Percentiles rank a stretch among this genome's conserved stretches.
phyloP scores from a whole-genome alignment of 345 rosid genomes.

The Sapria himalayana region DNA sequence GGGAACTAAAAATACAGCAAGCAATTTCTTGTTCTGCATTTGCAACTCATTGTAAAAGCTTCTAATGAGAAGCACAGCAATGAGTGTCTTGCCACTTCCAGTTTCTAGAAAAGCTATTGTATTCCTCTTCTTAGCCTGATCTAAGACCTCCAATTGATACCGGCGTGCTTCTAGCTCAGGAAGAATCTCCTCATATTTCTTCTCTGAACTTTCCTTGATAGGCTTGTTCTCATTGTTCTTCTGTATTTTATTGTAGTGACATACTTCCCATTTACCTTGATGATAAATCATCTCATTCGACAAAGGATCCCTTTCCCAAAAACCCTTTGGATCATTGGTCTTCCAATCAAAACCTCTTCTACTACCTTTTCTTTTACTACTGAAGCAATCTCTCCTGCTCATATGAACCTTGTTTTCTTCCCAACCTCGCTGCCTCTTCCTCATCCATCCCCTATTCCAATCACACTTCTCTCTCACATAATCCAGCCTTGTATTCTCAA shows the following conservation, averaged over 20 bases:
- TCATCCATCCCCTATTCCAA: too few species aligned
- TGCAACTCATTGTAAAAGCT: conserved; percentile 42
- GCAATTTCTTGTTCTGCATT: conserved; percentile 51
- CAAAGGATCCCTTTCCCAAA: conserved; percentile 89
- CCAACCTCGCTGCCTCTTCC: conserved; percentile 46
- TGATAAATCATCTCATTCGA: conserved; percentile 59
- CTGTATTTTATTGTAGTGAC: conserved; percentile 28
- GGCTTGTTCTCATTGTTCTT: conserved; percentile 21
- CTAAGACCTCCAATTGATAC: conserved; percentile 90
- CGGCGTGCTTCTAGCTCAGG: conserved; percentile 78
- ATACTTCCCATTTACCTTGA: conserved; percentile 68
- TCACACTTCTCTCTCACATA: conserved; percentile 33
- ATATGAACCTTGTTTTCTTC: conserved; percentile 37
- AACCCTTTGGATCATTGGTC: conserved; percentile 54
- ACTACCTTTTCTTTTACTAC: conserved; percentile 26
- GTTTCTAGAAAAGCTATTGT: conserved; percentile 97
- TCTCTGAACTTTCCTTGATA: conserved; percentile 23
- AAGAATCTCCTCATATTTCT: conserved; percentile 29
- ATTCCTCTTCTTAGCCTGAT: conserved; percentile 77
- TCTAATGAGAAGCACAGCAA: conserved; percentile 76
- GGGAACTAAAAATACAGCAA: conserved; percentile 89
- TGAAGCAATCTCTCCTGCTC: conserved; percentile 34
- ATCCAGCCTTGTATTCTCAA: conserved; percentile 15
- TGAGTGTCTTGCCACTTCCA: conserved; percentile 94
- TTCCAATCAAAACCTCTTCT: conserved; percentile 40